Percentiles rank a stretch among this genome's conserved stretches.
These are phyloP conservation scores for Lachancea waltii DNA, from an alignment of 805 yeast genomes.

Conservation along the genomic window DNA sequence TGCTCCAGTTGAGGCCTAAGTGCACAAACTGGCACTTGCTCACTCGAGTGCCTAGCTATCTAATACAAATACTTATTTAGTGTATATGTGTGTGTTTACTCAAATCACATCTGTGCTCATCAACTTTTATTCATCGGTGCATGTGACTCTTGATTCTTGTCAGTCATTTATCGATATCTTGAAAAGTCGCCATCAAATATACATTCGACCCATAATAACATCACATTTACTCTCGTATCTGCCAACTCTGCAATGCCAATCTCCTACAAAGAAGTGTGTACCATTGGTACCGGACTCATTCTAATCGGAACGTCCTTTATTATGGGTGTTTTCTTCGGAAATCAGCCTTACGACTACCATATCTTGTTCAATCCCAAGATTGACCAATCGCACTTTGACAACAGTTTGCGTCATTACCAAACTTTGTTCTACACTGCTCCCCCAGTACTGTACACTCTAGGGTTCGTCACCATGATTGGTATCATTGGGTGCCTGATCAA, in stretches of 20 bases:
- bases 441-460: conserved; percentile 37
- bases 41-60: background rate
- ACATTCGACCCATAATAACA: no score
- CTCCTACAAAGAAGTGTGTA: conserved; percentile 26
- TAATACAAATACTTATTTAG: background rate
- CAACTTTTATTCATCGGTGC: no score
- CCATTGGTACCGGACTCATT: conserved; percentile 28
- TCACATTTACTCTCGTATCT: background rate
- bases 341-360: conserved; percentile 74
- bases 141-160: background rate
- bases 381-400: conserved; percentile 47
- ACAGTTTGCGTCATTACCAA: conserved; percentile 67
- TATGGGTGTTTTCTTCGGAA: conserved; percentile 71
- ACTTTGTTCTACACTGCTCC: conserved; percentile 62
- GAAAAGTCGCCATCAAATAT: background rate
- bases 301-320: conserved; percentile 57
- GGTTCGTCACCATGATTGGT: conserved; percentile 63
- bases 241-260: conserved; percentile 1
- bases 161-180: no score
- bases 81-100: background rate
- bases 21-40: background rate
- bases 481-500: conserved; percentile 67
- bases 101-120: no score
- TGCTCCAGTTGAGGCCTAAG: conserved; percentile 13
- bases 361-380: conserved; percentile 60